Base-by-base conservation (phyloP, 2,329 filamentous ascomycete genomes). In the Neopestalotiopsis sp. region DNA sequence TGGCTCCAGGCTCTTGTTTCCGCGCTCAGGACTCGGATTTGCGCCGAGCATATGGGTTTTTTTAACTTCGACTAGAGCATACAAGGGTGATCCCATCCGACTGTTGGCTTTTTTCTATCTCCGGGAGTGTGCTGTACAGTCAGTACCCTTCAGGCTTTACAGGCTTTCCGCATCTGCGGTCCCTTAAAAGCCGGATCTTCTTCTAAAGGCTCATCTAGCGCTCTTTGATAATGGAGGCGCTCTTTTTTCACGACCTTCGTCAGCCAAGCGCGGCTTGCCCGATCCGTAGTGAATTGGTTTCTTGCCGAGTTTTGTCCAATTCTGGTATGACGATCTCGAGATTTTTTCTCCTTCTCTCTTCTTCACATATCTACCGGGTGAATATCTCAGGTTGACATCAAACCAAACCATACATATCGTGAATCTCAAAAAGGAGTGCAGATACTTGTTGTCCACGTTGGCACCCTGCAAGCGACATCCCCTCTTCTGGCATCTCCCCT, bases 191-290 rank as follows among this genome's bases (percentile, higher is more conserved):
- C 45, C 45, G 45, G 45, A 17, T 53, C 45, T 53, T 53, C 45
- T 53, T 53, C 45, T 53, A 53, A 28, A 62, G 32, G 32, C n/a
- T 13, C 40, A 20, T 34, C 34, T 34, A 34, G 34, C 24, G 30
- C 30, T 59, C 30, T 13, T 62, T 20, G n/a, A 34, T 20, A 9
- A 62, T 40, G 32, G 34, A 34, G 59, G 59, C 30, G n/a, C 34
- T 62, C 7, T 42, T 62, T 62, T 62, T 40, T 62, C 32, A 30
- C 28, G 32, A 17, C n/a, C 59, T 30, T 40, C 59, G 59, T 62
- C 59, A 62, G 59, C 59, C 59, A 62, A 62, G 59, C 32, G 32
- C 59, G 59, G 59, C 59, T 38, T 62, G 30, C 32, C 59, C 59
- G 59, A 34, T 34, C 57, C 24, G 24, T 59, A 24, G 57, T 34